phyloP scores from a whole-genome alignment of 352 stramenopile genomes.

The Pilasporangium apinafurcum region DNA sequence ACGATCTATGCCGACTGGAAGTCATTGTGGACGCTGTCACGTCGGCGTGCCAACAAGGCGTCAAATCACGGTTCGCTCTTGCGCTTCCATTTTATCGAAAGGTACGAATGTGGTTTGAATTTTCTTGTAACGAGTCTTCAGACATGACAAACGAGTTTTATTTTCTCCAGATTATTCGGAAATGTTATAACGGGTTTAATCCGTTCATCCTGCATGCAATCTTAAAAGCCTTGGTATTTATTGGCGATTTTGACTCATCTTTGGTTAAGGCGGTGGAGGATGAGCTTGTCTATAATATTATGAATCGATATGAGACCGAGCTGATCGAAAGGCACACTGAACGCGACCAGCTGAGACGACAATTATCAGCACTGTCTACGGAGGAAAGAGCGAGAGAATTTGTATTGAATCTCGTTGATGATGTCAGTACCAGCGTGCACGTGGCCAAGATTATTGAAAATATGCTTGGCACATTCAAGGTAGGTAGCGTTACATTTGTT shows the following conservation, averaged over 20 bases:
- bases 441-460: constrained; percentile 62
- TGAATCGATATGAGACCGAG: constrained; percentile 55
- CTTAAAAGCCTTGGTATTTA: constrained; percentile 68
- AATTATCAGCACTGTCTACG: constrained; percentile 2
- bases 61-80: constrained; percentile 59
- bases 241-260: constrained; percentile 64
- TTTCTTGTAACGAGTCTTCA: no score
- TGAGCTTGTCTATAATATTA: constrained; percentile 69
- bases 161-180: constrained; percentile 38
- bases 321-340: constrained; percentile 11
- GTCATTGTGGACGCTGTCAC: constrained; percentile 51
- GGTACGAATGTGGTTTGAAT: constrained; percentile 12
- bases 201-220: constrained; percentile 52
- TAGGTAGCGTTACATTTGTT: constrained; percentile 4
- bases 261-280: constrained; percentile 61
- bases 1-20: constrained; percentile 39
- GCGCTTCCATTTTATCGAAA: constrained; percentile 69
- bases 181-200: constrained; percentile 26
- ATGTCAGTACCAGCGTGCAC: constrained; percentile 53
- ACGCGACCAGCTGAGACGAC: constrained; percentile 4
- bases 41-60: constrained; percentile 70
- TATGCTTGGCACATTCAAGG: constrained; percentile 73
- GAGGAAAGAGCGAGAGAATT: constrained; percentile 29
- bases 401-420: constrained; percentile 47
- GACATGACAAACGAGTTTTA: neutral